Percentiles rank a stretch among this genome's conserved stretches.
phyloP scores from a whole-genome alignment of 306 rosid species.

The Neltuma alba region DNA sequence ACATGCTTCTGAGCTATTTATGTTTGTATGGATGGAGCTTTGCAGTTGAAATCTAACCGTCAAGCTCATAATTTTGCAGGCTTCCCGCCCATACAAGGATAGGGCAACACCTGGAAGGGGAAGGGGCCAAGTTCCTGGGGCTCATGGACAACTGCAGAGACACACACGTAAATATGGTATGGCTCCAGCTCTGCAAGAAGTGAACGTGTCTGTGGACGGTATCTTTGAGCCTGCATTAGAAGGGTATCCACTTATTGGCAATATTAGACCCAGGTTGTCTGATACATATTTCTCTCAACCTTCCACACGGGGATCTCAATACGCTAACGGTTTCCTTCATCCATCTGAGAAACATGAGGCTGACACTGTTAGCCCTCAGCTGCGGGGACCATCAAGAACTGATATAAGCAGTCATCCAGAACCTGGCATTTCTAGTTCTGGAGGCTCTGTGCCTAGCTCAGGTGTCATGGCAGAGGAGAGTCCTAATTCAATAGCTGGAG shows the following conservation, averaged over 20 bases:
- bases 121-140: constrained; percentile 52
- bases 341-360: constrained; percentile 54
- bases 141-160: constrained; percentile 52
- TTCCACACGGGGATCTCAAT: constrained; percentile 43
- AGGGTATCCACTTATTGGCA: constrained; percentile 56
- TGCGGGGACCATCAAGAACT: constrained; percentile 42
- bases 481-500: constrained; percentile 30
- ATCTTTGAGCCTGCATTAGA: constrained; percentile 51
- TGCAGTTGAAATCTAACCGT: constrained; percentile 34
- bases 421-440: constrained; percentile 37
- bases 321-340: constrained; percentile 46
- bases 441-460: constrained; percentile 36
- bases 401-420: constrained; percentile 46
- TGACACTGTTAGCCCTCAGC: constrained; percentile 50
- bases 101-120: constrained; percentile 53
- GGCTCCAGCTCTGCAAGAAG: constrained; percentile 45
- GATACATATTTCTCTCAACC: constrained; percentile 52
- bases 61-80: constrained; percentile 55
- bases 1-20: constrained; percentile 20
- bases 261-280: constrained; percentile 43
- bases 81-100: constrained; percentile 50
- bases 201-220: constrained; percentile 42
- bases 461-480: constrained; percentile 41
- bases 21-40: not conserved
- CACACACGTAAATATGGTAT: constrained; percentile 42